A percentile compares a stretch with the other conserved stretches of the same genome.
phyloP scores from a whole-genome alignment of 257 asterid species.

The Vinca minor region DNA sequence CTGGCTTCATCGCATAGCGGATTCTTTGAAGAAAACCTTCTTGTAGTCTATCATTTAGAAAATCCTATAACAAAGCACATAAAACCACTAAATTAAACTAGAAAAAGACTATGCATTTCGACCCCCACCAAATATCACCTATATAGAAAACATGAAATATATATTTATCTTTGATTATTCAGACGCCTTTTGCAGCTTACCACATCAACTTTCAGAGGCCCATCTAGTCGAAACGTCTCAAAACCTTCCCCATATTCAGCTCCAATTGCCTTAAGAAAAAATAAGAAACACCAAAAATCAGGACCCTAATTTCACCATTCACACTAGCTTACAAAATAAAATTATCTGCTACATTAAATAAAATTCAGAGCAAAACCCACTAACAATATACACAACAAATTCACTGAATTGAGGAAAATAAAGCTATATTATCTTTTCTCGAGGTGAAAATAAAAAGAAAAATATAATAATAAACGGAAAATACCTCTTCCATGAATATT shows the following conservation, averaged over 20 bases:
- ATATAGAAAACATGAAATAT: neutral
- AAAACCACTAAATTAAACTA: conserved; percentile 1
- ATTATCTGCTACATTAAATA: neutral
- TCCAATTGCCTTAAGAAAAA: conserved; percentile 61
- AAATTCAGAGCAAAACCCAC: neutral
- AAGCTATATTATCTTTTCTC: too few relatives aligned
- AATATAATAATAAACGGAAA: conserved; percentile 9
- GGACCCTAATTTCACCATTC: too few relatives aligned
- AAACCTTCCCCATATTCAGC: conserved; percentile 99
- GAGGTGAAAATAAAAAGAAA: too few relatives aligned
- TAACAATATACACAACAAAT: neutral
- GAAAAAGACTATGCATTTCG: neutral
- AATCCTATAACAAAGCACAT: conserved; percentile 46
- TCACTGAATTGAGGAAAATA: neutral
- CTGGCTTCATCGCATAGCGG: conserved; percentile 98
- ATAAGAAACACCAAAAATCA: conserved; percentile 6
- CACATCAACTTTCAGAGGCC: conserved; percentile 93
- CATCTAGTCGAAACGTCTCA: conserved; percentile 87
- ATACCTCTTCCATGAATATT: conserved; percentile 76
- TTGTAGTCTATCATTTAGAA: conserved; percentile 79
- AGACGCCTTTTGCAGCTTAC: conserved; percentile 30
- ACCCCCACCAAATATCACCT: neutral
- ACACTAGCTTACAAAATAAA: too few relatives aligned
- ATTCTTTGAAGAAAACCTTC: conserved; percentile 88
- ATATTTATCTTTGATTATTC: neutral